A percentile compares a stretch with the other conserved stretches of the same genome.
phyloP scores from a whole-genome alignment of 306 rosid genomes.

The Senna tora region DNA sequence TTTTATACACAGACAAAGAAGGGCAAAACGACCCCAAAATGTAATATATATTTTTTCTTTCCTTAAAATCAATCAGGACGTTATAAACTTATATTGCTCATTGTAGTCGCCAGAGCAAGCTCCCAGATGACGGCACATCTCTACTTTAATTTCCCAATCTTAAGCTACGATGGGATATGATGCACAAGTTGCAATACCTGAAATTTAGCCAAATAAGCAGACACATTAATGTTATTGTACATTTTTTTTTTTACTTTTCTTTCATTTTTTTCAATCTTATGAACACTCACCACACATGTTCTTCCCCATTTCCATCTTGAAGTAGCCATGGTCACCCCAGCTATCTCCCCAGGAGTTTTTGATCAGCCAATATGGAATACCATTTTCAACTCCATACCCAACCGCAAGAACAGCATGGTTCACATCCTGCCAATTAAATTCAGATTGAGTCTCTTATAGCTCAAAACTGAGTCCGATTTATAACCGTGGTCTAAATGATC shows the following conservation, averaged over 20 bases:
- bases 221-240: too few relatives aligned
- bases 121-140: constrained; percentile 20
- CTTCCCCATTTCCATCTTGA: constrained; percentile 94
- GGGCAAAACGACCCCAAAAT: too few relatives aligned
- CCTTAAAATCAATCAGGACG: too few relatives aligned
- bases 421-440: constrained; percentile 74
- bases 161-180: constrained; percentile 83
- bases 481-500: too few relatives aligned
- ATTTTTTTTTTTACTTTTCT: too few relatives aligned
- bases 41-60: too few relatives aligned
- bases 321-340: constrained; percentile 95
- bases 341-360: constrained; percentile 89
- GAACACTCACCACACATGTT: constrained; percentile 90
- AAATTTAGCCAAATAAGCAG: background rate
- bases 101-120: constrained; percentile 26
- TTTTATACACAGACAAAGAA: too few relatives aligned
- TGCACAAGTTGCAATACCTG: constrained; percentile 96
- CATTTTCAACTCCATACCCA: constrained; percentile 85
- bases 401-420: constrained; percentile 98
- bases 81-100: too few relatives aligned
- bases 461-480: too few relatives aligned
- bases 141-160: constrained; percentile 13
- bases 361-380: constrained; percentile 79
- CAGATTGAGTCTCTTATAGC: too few relatives aligned
- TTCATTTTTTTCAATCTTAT: background rate